phyloP scores from a whole-genome alignment of 441 rosid species.

The Theobroma grandiflorum region DNA sequence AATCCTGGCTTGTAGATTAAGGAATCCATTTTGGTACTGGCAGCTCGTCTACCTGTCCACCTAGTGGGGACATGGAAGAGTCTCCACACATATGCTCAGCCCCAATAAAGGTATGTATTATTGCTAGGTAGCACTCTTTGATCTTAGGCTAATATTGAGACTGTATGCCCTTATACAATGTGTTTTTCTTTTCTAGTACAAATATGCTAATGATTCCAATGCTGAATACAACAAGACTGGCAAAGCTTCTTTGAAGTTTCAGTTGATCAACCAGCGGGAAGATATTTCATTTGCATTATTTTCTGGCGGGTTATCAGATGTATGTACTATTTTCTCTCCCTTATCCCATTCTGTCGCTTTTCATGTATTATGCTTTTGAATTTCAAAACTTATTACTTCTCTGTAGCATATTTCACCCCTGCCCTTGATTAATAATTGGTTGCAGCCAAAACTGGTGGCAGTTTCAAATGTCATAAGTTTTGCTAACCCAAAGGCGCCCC shows the following conservation, averaged over 20 bases:
- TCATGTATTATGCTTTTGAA: background rate
- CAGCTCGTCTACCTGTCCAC: constrained; percentile 57
- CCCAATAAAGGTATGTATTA: constrained; percentile 64
- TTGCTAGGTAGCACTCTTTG: background rate
- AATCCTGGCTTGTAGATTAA: constrained; percentile 7
- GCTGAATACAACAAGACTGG: constrained; percentile 52
- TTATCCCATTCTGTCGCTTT: background rate
- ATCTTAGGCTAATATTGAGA: constrained; percentile 3
- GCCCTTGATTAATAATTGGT: background rate
- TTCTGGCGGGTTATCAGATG: constrained; percentile 61
- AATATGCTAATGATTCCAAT: constrained; percentile 54
- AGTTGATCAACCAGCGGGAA: constrained; percentile 73
- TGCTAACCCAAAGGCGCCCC: constrained; percentile 68
- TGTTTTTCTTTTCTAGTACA: constrained; percentile 51
- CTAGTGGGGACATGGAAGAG: constrained; percentile 48
- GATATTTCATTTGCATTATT: constrained; percentile 74
- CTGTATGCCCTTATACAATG: background rate
- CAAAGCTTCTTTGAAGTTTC: constrained; percentile 53
- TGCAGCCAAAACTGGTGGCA: constrained; percentile 71
- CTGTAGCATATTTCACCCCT: background rate
- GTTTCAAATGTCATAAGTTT: constrained; percentile 55
- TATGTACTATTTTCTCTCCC: constrained; percentile 28
- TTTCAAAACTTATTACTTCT: background rate
- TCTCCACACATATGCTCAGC: constrained; percentile 67
- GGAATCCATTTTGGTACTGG: constrained; percentile 14